Evolutionary conservation across 176 grass and related monocot genomes (phyloP).

Genomic region (Poa pratensis): DNA sequence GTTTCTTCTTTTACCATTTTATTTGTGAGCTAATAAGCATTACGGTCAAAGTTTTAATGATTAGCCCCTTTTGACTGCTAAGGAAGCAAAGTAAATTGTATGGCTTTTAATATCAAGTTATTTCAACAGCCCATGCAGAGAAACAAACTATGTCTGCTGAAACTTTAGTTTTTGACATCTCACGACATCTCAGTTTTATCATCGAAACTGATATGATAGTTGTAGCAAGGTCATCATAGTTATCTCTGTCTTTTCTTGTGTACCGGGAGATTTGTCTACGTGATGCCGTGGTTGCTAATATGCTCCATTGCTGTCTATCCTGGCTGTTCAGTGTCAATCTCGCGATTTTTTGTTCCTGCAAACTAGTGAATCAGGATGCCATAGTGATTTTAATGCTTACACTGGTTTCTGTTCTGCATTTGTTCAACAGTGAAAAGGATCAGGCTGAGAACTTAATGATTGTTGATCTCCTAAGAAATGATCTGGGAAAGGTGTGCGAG

Average conservation of each 20-base stretch:
- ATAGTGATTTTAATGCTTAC: not conserved
- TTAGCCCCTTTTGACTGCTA: not conserved
- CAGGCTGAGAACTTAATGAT: conserved; percentile 99
- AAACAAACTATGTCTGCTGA: not conserved
- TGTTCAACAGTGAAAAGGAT: conserved; percentile 82
- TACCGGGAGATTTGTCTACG: not conserved
- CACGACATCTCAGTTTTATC: not conserved
- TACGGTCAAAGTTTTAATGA: not conserved
- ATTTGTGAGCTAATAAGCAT: conserved; percentile 7
- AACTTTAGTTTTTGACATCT: not conserved
- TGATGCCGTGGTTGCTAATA: not conserved
- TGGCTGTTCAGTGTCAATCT: conserved; percentile 1
- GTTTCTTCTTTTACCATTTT: conserved; percentile 30
- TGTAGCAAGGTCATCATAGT: not conserved
- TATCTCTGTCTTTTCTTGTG: not conserved
- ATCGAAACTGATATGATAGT: not conserved
- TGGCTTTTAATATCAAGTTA: not conserved
- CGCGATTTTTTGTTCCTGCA: not conserved
- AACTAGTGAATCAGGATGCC: not conserved
- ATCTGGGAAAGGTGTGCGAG: conserved; percentile 76
- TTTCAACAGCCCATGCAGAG: not conserved
- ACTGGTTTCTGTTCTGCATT: conserved; percentile 26
- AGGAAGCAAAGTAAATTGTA: not conserved
- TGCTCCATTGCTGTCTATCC: not conserved
- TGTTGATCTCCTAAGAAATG: conserved; percentile 93